Base-by-base conservation (phyloP, 169 alveolate species). In the Neospora caninum region DNA sequence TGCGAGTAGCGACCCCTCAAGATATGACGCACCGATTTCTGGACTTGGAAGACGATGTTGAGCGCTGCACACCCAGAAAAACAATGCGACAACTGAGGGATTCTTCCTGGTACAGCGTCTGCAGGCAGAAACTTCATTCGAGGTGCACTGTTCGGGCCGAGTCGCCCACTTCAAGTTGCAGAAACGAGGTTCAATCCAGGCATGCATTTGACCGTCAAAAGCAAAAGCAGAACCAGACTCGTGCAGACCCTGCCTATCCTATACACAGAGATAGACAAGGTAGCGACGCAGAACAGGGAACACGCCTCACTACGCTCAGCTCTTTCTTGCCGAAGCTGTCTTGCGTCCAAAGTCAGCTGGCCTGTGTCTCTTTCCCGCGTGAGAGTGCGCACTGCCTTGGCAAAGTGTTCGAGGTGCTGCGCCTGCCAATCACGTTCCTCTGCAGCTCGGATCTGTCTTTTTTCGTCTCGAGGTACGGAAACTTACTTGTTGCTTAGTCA, bases 1-100 rank as follows among this genome's bases (percentile, higher is more conserved):
- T 13, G 58, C 58, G 4, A 49, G 58, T 49, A 4, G 58, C 58
- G 4, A 4, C 13, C 16, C 25, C 31, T 78, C 86, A 78, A 0
- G 86, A 78, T 78, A 78, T 78, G 45, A 78, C 86, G 86, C 86
- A 78, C 13, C 86, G 86, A n/a, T n/a, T 78, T 38, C n/a, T 78
- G 39, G 86, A 78, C 42, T 78, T 78, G 39, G 86, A 78, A 6
- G 86, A 78, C 58, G 58, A 49, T 13, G 58, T 49, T 38, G 86
- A 78, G 10, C 86, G 86, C 86, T 78, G 86, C 86, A 38, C 39
- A 78, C 22, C 58, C 58, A 78, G 27, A 78, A n/a, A 16, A n/a
- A n/a, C 18, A n/a, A 18, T 1, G 45, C 86, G 4, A 78, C 45
- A 78, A n/a, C 45, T 10, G 42, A 69, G 42, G 42, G 22, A 69